Evolutionary conservation across 306 rosid species (phyloP).

Genomic region (Pterocarpus macrocarpus): DNA sequence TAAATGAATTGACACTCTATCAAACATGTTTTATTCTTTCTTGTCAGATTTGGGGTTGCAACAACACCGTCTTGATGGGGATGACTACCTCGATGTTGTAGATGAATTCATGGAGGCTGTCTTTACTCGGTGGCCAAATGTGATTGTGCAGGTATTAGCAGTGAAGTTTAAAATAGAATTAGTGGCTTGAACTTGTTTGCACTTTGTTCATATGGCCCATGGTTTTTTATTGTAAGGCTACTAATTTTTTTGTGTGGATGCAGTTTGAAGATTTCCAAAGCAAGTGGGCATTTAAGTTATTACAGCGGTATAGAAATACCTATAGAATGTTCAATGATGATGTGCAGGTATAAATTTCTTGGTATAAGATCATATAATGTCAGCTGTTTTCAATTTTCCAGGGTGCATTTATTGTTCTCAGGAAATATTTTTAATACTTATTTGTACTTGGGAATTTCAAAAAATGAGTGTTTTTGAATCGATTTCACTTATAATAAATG

Average conservation of each 20-base stretch:
- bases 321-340: conserved; percentile 99
- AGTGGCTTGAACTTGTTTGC: conserved; percentile 9
- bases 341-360: conserved; percentile 78
- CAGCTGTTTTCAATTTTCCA: conserved; percentile 8
- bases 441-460: conserved; percentile 6
- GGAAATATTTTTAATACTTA: conserved; percentile 30
- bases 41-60: conserved; percentile 91
- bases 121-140: conserved; percentile 98
- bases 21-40: conserved; percentile 34
- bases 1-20: conserved; percentile 24
- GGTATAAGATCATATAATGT: background rate
- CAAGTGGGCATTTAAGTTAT: conserved; percentile 98
- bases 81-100: conserved; percentile 82
- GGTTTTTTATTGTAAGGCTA: background rate
- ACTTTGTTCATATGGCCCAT: conserved; percentile 6
- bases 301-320: conserved; percentile 89
- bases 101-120: conserved; percentile 99
- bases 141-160: conserved; percentile 89
- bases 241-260: conserved; percentile 36
- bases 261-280: conserved; percentile 99
- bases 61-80: conserved; percentile 90
- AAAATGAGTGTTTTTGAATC: background rate
- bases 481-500: conserved; percentile 7
- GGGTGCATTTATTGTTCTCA: background rate
- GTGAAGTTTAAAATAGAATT: conserved; percentile 17